A percentile compares a stretch with the other conserved stretches of the same genome.
These are phyloP conservation scores for Rutidosis leptorrhynchoides DNA, from an alignment of 129 eudicot species.

Conservation along the genomic window DNA sequence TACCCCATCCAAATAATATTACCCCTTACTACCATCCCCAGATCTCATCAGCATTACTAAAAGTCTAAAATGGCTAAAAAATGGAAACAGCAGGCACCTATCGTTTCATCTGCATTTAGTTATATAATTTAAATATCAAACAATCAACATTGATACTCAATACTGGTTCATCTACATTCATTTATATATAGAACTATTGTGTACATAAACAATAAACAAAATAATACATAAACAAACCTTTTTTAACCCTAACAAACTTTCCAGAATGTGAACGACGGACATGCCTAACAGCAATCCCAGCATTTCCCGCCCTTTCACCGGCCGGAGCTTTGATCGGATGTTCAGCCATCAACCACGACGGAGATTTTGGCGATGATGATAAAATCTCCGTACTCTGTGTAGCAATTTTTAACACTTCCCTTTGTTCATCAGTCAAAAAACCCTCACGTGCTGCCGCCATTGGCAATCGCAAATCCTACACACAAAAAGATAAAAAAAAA, in stretches of 20 bases:
- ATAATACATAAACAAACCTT: constrained; percentile 36
- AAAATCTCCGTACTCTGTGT: constrained; percentile 50
- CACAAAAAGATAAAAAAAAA: not conserved
- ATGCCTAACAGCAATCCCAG: constrained; percentile 57
- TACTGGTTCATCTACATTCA: not conserved
- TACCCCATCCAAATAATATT: not conserved
- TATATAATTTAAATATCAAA: too few relatives aligned
- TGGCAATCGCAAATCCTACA: constrained; percentile 32
- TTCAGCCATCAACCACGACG: constrained; percentile 46
- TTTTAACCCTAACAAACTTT: constrained; percentile 54
- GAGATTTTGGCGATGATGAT: constrained; percentile 63
- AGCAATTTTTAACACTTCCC: constrained; percentile 64
- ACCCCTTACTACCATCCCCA: too few relatives aligned
- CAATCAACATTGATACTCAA: not conserved
- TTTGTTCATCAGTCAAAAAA: constrained; percentile 74
- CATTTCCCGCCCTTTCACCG: constrained; percentile 52
- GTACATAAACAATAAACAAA: constrained; percentile 1
- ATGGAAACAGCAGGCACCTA: too few relatives aligned
- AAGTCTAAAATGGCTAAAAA: too few relatives aligned
- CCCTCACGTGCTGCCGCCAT: constrained; percentile 72
- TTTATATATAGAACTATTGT: too few relatives aligned
- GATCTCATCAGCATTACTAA: too few relatives aligned
- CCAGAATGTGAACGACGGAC: constrained; percentile 76
- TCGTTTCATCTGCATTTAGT: too few relatives aligned
- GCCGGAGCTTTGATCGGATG: constrained; percentile 57